Conservation (phyloP, 2,329 filamentous ascomycete genomes). For the Colletotrichum cordylinicola region DNA sequence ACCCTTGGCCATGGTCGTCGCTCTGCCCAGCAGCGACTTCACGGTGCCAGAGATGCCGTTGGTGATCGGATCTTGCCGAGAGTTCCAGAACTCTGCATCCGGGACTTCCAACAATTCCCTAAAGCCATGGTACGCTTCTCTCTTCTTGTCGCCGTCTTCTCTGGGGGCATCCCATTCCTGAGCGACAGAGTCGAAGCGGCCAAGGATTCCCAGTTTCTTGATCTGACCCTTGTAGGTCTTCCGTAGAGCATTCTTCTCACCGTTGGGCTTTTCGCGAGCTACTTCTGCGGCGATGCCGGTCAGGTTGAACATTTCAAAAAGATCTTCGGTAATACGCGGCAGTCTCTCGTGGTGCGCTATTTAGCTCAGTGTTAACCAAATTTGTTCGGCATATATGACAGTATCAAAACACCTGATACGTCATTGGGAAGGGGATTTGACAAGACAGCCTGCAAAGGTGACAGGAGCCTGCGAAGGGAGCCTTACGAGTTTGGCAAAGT, state of each 20-base stretch:
- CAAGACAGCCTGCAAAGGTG: conserved; percentile 20
- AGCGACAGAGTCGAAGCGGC: conserved; percentile 64
- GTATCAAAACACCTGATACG: conserved; percentile 11
- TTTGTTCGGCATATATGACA: conserved; percentile 31
- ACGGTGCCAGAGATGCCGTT: conserved; percentile 55
- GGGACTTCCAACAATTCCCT: conserved; percentile 55
- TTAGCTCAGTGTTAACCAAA: conserved; percentile 50
- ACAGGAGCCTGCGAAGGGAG: conserved; percentile 47
- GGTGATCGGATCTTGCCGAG: conserved; percentile 55
- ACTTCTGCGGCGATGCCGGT: conserved; percentile 64
- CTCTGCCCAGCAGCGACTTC: conserved; percentile 50
- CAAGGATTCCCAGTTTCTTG: conserved; percentile 66
- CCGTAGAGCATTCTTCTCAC: conserved; percentile 70
- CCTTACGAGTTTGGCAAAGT: conserved; percentile 71
- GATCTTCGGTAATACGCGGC: conserved; percentile 58
- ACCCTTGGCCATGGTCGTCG: conserved; percentile 64
- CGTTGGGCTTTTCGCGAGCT: conserved; percentile 67
- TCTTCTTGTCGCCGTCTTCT: conserved; percentile 53
- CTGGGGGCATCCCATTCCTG: conserved; percentile 50
- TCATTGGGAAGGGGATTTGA: not conserved
- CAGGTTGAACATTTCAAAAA: conserved; percentile 65
- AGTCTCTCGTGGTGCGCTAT: conserved; percentile 54
- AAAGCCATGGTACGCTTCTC: conserved; percentile 57
- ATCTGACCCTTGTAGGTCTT: conserved; percentile 75
- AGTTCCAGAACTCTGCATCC: conserved; percentile 34